A percentile compares a stretch with the other conserved stretches of the same genome.
Evolutionary conservation across 2,329 filamentous ascomycete genomes (phyloP).

Genomic region (Monilinia fructicola): DNA sequence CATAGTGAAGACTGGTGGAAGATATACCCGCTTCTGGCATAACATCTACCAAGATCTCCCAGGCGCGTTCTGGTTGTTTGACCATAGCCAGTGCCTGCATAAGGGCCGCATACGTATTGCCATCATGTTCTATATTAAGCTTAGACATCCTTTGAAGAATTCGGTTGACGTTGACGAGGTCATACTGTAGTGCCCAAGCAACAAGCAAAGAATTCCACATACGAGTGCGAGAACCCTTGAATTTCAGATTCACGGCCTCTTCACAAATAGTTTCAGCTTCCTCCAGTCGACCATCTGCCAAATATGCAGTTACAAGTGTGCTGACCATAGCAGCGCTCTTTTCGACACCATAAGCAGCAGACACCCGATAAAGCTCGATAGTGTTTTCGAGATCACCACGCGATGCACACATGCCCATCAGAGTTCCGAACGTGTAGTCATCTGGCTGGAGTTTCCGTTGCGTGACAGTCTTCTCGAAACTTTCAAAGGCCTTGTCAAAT

Average conservation of each 20-base stretch:
- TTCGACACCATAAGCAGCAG: conserved; percentile 52
- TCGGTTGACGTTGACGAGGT: conserved; percentile 53
- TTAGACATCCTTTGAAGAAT: conserved; percentile 56
- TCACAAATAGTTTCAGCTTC: conserved; percentile 61
- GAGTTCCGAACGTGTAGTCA: conserved; percentile 64
- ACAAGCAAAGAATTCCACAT: conserved; percentile 80
- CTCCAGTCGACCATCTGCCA: conserved; percentile 53
- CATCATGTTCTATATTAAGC: conserved; percentile 51
- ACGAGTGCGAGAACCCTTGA: conserved; percentile 54
- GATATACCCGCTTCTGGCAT: conserved; percentile 50
- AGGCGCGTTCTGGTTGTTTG: conserved; percentile 55
- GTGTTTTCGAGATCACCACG: conserved; percentile 73
- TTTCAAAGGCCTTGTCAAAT: conserved; percentile 61
- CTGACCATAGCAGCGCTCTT: conserved; percentile 60
- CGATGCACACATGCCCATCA: conserved; percentile 70
- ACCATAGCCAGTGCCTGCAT: conserved; percentile 57
- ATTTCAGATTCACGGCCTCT: conserved; percentile 52
- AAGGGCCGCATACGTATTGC: conserved; percentile 59
- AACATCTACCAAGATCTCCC: conserved; percentile 50
- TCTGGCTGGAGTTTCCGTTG: conserved; percentile 54
- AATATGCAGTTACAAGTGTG: conserved; percentile 66
- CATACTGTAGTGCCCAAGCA: conserved; percentile 64
- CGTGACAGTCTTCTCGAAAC: conserved; percentile 60
- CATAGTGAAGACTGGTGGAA: conserved; percentile 52
- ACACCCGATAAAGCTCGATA: conserved; percentile 62